Base-by-base conservation (phyloP, 2,329 filamentous ascomycete species). In the Neurospora sp. region DNA sequence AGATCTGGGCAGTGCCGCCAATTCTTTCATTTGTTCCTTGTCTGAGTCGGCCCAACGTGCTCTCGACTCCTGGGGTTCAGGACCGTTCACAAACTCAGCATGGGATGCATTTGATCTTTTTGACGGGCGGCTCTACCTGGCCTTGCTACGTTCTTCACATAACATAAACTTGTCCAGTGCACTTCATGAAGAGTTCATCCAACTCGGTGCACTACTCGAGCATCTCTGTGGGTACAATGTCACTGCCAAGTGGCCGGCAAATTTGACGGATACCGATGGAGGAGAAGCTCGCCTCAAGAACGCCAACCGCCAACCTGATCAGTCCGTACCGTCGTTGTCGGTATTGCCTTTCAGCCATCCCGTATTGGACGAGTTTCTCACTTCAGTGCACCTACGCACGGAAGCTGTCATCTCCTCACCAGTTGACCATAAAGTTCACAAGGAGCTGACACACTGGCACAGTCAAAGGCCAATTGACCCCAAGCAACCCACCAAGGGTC, bases 401-500 rank as follows among this genome's bases (percentile, higher is more conserved):
- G 74, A 77, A 10, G 68, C 73, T 23, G 72, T 70, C 4, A 62
- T 15, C 15, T 33, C 52, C 52, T 15, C 52, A 75, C 78, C 33
- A 72, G 77, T 23, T 40, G 67, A 1, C 70, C 74, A 4, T 66
- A 80, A 79, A 66, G 74, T 83, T 17, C 86, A 84, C 73, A 75
- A 80, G 70, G 85, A 88, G 69, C 77, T 84, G 2, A 79, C 80
- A 0, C 87, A 91, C 75, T 91, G 88, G 89, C 88, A 91, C 73
- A 88, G 83, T 40, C 87, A 86, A 73, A 83, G 81, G 36, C 81
- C 83, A 0, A 73, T 88, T 3, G 82, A 85, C 36, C 73, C 76
- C 1, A 84, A 82, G 69, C 68, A 69, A 4, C 46, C 69, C 6
- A 73, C 73, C 0, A 77, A 75, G 39, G 69, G 74, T 8, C 76